Base-by-base conservation (phyloP, 495 filamentous ascomycete genomes). In the Hypomontagnella submonticulosa region DNA sequence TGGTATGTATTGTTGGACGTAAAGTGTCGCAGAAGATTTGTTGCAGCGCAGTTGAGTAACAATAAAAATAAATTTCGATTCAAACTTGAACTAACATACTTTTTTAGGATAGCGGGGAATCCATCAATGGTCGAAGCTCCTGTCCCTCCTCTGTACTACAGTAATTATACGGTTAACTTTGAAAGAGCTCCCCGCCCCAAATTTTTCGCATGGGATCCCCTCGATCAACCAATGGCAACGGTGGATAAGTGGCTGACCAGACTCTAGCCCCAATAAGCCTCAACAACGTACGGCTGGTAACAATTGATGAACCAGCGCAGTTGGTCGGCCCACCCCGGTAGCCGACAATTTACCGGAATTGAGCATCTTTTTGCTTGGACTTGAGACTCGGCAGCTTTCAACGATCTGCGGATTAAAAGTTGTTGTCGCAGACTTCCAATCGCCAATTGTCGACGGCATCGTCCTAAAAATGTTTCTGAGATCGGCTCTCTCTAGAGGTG, bases 391-490 rank as follows among this genome's bases (percentile, higher is more conserved):
- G 49, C 47, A 71, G 63, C 63, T 67, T 51, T 60, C 38, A 49
- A 43, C 50, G 51, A 61, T 73, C 70, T 54, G 47, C 66, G 41
- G 30, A 63, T 50, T 46, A 64, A 67, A 67, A 49, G 49, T 55
- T 63, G 67, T 68, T 70, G 74, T 77, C 71, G 78, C 78, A 74
- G 74, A 73, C 72, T 67, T 71, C 46, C 46, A 70, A 81, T 67
- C 66, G 79, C 72, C 77, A 77, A 81, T 80, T 77, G 75, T 77
- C 75, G 73, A 79, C 80, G 75, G 66, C 74, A 70, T 63, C 58
- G 78, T 81, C 80, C 78, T 82, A 68, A 89, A 81, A 77, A 97
- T 97, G 92, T 83, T 96, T 81, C 90, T 89, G 78, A 88, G 89
- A 82, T 88, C 90, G 78, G 84, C 88, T 79, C 79, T 94, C 76